These are phyloP conservation scores for Bromus sterilis DNA, from an alignment of 176 grass and related monocot species.

Conservation along the genomic window DNA sequence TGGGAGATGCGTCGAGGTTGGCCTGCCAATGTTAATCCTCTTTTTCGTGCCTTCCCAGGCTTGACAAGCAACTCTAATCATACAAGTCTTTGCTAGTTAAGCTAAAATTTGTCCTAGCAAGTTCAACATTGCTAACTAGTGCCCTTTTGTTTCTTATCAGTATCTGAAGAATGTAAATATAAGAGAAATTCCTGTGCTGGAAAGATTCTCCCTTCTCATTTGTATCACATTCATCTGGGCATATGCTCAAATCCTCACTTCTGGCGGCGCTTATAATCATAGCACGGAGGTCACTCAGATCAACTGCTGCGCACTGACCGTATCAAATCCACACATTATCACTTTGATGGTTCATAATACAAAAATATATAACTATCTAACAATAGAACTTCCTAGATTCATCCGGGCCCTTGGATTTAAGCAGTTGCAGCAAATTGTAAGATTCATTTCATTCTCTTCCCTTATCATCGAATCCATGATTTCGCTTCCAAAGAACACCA, in stretches of 20 bases:
- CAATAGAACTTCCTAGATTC: no score
- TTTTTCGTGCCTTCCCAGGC: slow-evolving; percentile 80
- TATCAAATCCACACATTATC: no score
- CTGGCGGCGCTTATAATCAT: slow-evolving; percentile 76
- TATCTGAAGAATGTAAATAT: slow-evolving; percentile 84
- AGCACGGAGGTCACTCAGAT: slow-evolving; percentile 52
- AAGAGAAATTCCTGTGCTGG: slow-evolving; percentile 61
- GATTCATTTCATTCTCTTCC: no score
- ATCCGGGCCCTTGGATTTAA: no score
- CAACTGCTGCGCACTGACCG: slow-evolving; percentile 82
- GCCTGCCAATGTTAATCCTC: slow-evolving; percentile 76
- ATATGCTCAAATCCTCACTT: slow-evolving; percentile 82
- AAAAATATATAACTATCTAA: no score
- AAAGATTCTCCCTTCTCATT: slow-evolving; percentile 87
- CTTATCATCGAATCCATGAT: no score
- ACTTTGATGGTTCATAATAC: no score
- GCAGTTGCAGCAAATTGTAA: no score
- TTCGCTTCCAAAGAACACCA: no score
- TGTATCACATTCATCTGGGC: slow-evolving; percentile 63
- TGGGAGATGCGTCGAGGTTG: slow-evolving; percentile 91
- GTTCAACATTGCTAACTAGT: slow-evolving; percentile 14
- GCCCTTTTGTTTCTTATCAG: slow-evolving; percentile 26
- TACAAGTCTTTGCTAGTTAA: background rate
- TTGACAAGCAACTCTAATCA: background rate
- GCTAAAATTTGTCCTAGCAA: background rate